Evolutionary conservation across 306 rosid species (phyloP).

Genomic region (Cicer arietinum): DNA sequence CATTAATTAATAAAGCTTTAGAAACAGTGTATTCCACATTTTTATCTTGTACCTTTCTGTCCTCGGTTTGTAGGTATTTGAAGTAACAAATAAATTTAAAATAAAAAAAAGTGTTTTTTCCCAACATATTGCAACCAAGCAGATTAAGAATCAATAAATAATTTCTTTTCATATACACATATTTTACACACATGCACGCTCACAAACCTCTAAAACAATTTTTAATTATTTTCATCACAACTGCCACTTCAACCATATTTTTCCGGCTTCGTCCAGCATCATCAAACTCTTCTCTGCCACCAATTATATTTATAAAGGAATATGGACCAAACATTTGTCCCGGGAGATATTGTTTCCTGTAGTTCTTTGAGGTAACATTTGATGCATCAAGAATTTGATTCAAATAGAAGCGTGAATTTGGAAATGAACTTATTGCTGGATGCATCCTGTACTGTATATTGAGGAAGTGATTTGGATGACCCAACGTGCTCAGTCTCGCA

Average conservation of each 20-base stretch:
- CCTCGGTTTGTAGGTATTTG: background rate
- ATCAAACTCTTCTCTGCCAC: slow-evolving; percentile 76
- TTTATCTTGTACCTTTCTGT: background rate
- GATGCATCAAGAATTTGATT: slow-evolving; percentile 63
- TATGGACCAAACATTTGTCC: slow-evolving; percentile 75
- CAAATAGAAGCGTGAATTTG: slow-evolving; percentile 64
- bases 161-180: background rate
- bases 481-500: slow-evolving; percentile 60
- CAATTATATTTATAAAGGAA: slow-evolving; percentile 70
- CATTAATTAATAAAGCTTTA: background rate
- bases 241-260: slow-evolving; percentile 75
- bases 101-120: background rate
- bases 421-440: slow-evolving; percentile 75
- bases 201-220: slow-evolving; percentile 64
- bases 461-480: slow-evolving; percentile 63
- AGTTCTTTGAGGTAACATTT: slow-evolving; percentile 53
- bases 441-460: slow-evolving; percentile 83
- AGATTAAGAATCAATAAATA: slow-evolving; percentile 10
- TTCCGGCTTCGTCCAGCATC: slow-evolving; percentile 71
- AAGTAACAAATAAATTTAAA: background rate
- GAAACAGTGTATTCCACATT: background rate
- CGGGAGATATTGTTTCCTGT: slow-evolving; percentile 57
- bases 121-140: background rate
- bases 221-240: slow-evolving; percentile 58
- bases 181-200: background rate